These are phyloP conservation scores for Fonsecaea pugnacius DNA, from an alignment of 2,329 filamentous ascomycete genomes.

Conservation along the genomic window DNA sequence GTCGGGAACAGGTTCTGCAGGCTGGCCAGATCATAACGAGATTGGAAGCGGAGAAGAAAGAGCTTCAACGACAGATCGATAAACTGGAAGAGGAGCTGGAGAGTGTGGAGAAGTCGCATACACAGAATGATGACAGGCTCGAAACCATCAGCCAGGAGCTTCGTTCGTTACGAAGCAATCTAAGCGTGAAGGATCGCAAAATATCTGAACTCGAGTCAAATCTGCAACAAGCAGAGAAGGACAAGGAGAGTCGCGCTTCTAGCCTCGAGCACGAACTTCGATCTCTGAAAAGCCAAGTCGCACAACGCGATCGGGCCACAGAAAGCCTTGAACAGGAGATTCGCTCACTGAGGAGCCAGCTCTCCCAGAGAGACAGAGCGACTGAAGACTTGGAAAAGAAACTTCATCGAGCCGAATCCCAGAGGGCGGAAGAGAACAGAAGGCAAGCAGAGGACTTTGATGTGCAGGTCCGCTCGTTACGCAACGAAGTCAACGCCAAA, in stretches of 20 bases:
- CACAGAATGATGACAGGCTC: conserved; percentile 76
- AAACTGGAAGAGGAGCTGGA: conserved; percentile 73
- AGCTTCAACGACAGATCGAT: conserved; percentile 68
- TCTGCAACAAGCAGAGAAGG: conserved; percentile 82
- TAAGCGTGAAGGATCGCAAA: conserved; percentile 87
- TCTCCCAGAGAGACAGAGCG: conserved; percentile 32
- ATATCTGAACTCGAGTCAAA: conserved; percentile 83
- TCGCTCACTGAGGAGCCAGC: conserved; percentile 32
- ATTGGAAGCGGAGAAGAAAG: conserved; percentile 83
- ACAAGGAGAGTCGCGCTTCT: conserved; percentile 63
- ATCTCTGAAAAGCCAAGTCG: conserved; percentile 32
- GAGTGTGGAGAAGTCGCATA: conserved; percentile 71
- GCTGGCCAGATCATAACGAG: conserved; percentile 84
- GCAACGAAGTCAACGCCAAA: conserved; percentile 85
- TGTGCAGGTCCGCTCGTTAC: conserved; percentile 80
- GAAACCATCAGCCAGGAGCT: conserved; percentile 76
- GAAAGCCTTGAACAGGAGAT: conserved; percentile 35
- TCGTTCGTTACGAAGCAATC: conserved; percentile 87
- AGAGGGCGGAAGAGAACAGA: conserved; percentile 31
- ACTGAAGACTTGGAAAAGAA: conserved; percentile 35
- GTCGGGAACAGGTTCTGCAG: conserved; percentile 83
- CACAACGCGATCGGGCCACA: conserved; percentile 31
- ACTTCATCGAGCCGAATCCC: conserved; percentile 30
- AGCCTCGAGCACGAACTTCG: conserved; percentile 36
- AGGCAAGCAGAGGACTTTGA: conserved; percentile 34